Evolutionary conservation across 1,284 basidiomycete species (phyloP).

Genomic region (Cutaneotrichosporon dermatis): DNA sequence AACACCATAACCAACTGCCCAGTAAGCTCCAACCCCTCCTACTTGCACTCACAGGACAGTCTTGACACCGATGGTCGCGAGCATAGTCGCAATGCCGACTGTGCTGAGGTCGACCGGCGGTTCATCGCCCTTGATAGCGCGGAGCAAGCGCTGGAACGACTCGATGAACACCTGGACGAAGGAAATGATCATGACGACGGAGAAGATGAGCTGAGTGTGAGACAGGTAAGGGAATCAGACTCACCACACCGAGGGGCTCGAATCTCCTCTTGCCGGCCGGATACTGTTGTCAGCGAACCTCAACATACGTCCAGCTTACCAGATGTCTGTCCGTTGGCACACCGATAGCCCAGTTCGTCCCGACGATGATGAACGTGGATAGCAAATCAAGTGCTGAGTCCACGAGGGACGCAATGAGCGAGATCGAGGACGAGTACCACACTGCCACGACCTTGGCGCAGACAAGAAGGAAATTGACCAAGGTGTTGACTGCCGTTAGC

Average conservation of each 20-base stretch:
- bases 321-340: constrained; percentile 38
- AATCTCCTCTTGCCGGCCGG: constrained; percentile 55
- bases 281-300: constrained; percentile 35
- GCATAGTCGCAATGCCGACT: constrained; percentile 51
- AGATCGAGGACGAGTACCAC: constrained; percentile 55
- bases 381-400: constrained; percentile 56
- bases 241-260: constrained; percentile 51
- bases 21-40: neutral
- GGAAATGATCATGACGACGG: constrained; percentile 57
- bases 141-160: constrained; percentile 43
- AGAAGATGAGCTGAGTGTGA: constrained; percentile 50
- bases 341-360: constrained; percentile 46
- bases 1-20: constrained; percentile 47
- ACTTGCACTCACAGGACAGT: constrained; percentile 44
- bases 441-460: constrained; percentile 54
- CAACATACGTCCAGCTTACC: constrained; percentile 15
- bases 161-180: constrained; percentile 53
- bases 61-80: constrained; percentile 56
- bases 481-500: constrained; percentile 43
- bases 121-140: constrained; percentile 35
- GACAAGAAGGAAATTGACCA: constrained; percentile 53
- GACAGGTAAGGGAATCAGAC: constrained; percentile 19
- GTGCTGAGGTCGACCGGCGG: constrained; percentile 40
- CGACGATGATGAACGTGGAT: constrained; percentile 52
- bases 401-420: constrained; percentile 55